Evolutionary conservation across 768 basidiomycete species (phyloP).

Genomic region (Cystobasidium tubakii): DNA sequence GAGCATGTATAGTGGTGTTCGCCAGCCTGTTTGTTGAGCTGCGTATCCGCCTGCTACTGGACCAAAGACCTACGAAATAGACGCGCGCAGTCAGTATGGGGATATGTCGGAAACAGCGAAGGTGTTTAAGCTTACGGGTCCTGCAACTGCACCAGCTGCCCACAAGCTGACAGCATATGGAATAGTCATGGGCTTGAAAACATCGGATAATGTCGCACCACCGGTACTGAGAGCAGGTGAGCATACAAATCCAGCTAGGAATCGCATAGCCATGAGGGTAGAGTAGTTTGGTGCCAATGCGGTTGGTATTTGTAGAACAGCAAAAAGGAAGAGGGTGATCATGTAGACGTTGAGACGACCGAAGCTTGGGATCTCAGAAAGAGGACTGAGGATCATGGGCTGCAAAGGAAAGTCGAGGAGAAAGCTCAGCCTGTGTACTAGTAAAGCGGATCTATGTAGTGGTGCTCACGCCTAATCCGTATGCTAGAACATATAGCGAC

Average conservation of each 20-base stretch:
- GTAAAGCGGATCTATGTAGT: not conserved
- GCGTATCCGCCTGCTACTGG: slow-evolving; percentile 49
- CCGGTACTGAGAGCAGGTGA: slow-evolving; percentile 50
- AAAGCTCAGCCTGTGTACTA: no score
- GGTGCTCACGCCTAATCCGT: slow-evolving; percentile 47
- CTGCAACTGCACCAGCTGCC: slow-evolving; percentile 6
- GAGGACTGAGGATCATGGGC: slow-evolving; percentile 38
- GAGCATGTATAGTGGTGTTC: slow-evolving; percentile 49
- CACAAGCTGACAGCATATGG: slow-evolving; percentile 45
- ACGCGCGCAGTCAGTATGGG: not conserved
- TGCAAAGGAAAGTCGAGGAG: not conserved
- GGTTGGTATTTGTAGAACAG: slow-evolving; percentile 47
- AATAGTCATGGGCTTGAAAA: slow-evolving; percentile 45
- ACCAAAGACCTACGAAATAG: slow-evolving; percentile 38
- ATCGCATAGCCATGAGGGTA: slow-evolving; percentile 48
- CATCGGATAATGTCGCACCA: slow-evolving; percentile 47
- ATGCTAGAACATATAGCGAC: slow-evolving; percentile 50
- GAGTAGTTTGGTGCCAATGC: slow-evolving; percentile 47
- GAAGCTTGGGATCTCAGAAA: slow-evolving; percentile 48
- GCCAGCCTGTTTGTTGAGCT: slow-evolving; percentile 48
- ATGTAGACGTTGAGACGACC: slow-evolving; percentile 50
- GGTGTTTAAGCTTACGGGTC: slow-evolving; percentile 2
- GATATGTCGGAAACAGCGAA: not conserved
- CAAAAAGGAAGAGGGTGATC: slow-evolving; percentile 47
- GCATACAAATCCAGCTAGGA: slow-evolving; percentile 50